A percentile compares a stretch with the other conserved stretches of the same genome.
These are phyloP conservation scores for Venturia pyrina DNA, from an alignment of 2,329 filamentous ascomycete genomes.

Conservation along the genomic window DNA sequence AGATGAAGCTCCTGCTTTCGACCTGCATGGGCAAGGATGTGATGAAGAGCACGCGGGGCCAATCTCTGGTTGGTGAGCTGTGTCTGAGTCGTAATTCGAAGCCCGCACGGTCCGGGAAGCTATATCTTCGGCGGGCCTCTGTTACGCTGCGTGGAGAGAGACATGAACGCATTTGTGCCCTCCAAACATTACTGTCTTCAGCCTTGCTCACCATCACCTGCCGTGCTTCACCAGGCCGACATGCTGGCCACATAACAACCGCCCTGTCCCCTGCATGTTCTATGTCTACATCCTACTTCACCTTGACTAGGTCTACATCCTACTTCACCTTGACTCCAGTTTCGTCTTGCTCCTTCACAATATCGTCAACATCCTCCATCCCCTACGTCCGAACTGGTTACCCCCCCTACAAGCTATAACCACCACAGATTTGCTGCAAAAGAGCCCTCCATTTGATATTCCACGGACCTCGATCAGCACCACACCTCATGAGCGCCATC, in stretches of 20 bases:
- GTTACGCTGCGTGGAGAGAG: not conserved
- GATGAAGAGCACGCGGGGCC: no score
- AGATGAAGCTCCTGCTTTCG: not conserved
- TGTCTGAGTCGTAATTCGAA: not conserved
- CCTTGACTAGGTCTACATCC: not conserved
- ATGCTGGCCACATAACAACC: not conserved
- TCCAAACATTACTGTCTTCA: not conserved
- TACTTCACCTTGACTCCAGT: not conserved
- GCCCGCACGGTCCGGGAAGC: not conserved
- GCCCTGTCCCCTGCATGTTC: not conserved
- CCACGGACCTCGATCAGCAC: not conserved
- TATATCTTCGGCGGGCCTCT: not conserved
- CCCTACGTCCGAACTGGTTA: not conserved
- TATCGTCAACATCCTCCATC: not conserved
- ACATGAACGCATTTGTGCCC: not conserved
- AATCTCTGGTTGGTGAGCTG: not conserved
- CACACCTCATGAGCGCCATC: constrained; percentile 8
- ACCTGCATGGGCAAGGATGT: not conserved
- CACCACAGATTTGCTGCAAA: not conserved
- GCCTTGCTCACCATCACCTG: not conserved
- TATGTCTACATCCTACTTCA: not conserved
- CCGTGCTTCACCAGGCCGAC: not conserved
- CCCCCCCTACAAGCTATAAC: not conserved
- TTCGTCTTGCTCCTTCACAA: not conserved
- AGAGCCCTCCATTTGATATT: not conserved